phyloP scores from a whole-genome alignment of 2,329 filamentous ascomycete species.

The Nigrospora oryzae region DNA sequence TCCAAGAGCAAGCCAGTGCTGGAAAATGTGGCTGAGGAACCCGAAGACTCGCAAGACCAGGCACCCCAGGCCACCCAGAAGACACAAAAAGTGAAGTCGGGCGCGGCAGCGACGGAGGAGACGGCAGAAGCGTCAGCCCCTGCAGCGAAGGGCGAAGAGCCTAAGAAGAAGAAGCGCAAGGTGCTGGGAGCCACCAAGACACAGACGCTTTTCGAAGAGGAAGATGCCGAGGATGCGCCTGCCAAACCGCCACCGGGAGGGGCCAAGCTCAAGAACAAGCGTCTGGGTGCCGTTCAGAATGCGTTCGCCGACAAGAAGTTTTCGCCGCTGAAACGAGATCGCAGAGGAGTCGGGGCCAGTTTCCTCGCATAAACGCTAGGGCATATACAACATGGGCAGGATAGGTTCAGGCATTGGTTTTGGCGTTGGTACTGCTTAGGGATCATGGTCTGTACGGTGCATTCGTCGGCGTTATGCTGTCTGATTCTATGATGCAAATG shows the following conservation, averaged over 20 bases:
- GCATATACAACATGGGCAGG: no score
- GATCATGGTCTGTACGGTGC: no score
- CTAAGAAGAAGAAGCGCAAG: conserved; percentile 66
- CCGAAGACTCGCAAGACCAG: conserved; percentile 7
- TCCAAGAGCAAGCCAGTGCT: conserved; percentile 18
- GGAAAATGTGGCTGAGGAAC: conserved; percentile 31
- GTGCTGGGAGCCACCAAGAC: conserved; percentile 57
- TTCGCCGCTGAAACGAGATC: conserved; percentile 65
- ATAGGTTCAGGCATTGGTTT: no score
- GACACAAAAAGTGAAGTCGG: conserved; percentile 22
- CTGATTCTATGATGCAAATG: no score
- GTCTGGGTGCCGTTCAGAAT: conserved; percentile 30
- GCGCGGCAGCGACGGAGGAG: conserved; percentile 14
- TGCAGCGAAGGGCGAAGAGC: conserved; percentile 24
- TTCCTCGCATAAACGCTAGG: conserved; percentile 37
- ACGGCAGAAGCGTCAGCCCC: conserved; percentile 13
- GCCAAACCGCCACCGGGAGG: conserved; percentile 18
- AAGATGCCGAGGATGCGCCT: conserved; percentile 44
- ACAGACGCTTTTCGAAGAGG: conserved; percentile 64
- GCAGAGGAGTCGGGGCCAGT: conserved; percentile 52
- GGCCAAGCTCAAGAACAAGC: conserved; percentile 21
- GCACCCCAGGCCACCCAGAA: conserved; percentile 11
- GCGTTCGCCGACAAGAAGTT: conserved; percentile 48
- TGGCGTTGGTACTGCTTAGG: no score
- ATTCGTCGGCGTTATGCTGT: no score